Conservation (phyloP, 2,329 filamentous ascomycete species). For the Aspergillus pseudoterreus region DNA sequence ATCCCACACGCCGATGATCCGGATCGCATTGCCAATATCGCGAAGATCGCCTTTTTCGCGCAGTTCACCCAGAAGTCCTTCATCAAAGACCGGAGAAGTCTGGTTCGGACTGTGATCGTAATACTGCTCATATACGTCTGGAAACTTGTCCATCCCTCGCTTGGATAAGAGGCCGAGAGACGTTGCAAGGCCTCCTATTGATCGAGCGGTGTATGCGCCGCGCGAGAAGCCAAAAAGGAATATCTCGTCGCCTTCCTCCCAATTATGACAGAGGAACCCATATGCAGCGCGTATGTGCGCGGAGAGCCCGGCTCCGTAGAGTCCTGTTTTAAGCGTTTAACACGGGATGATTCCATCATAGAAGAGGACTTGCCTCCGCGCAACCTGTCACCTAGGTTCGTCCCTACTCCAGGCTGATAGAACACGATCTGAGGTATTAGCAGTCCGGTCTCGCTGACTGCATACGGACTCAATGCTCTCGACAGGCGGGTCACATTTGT, state of each 20-base stretch:
- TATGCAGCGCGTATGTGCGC: slow-evolving; percentile 31
- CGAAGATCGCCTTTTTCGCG: slow-evolving; percentile 8
- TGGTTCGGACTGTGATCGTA: slow-evolving; percentile 7
- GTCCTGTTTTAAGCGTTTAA: slow-evolving; percentile 3
- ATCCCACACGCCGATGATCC: slow-evolving; percentile 45
- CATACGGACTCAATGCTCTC: slow-evolving; percentile 27
- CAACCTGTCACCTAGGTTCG: slow-evolving; percentile 18
- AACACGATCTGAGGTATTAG: slow-evolving; percentile 38
- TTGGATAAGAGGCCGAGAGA: slow-evolving; percentile 45
- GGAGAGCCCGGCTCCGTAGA: slow-evolving; percentile 18
- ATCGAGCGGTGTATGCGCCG: slow-evolving; percentile 46
- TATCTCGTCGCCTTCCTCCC: slow-evolving; percentile 49
- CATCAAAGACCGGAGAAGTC: not conserved
- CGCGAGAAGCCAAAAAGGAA: slow-evolving; percentile 49
- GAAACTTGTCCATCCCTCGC: slow-evolving; percentile 24
- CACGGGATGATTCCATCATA: not conserved
- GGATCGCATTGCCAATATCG: slow-evolving; percentile 11
- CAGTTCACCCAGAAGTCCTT: not conserved
- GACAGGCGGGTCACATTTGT: slow-evolving; percentile 40
- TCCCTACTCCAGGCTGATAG: slow-evolving; percentile 41
- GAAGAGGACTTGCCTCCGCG: slow-evolving; percentile 12
- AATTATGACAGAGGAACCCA: slow-evolving; percentile 52
- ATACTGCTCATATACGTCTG: slow-evolving; percentile 20
- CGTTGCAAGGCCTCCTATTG: slow-evolving; percentile 44
- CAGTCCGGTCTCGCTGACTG: slow-evolving; percentile 22